Base-by-base conservation (phyloP, 441 rosid species). In the Euphorbia celastroides region DNA sequence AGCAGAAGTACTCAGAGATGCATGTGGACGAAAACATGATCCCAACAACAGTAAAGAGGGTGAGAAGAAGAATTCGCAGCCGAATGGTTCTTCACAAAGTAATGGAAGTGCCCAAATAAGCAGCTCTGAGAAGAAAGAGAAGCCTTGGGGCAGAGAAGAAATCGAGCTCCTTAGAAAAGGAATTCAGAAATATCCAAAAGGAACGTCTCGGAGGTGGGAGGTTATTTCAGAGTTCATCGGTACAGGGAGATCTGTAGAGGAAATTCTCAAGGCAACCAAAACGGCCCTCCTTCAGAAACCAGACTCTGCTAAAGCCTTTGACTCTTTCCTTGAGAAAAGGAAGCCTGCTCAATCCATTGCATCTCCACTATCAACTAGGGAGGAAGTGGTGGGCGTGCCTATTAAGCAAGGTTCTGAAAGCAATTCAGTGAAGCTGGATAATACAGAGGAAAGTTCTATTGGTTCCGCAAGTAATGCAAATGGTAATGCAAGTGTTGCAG, bases 241-340 rank as follows among this genome's bases (percentile, higher is more conserved):
- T 58, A 88, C 98, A 2, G 91, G 85, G 60, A 88, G 99, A 78
- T 83, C 97, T 11, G 98, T 94, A 57, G 99, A 94, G 68, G 98
- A 89, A 76, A 88, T 94, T 74, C 77, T 92, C 28, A 91, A 87
- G 85, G 99, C 98, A 74, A 92, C 94, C 20, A 92, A 92, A 80
- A 92, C 93, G 1, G 93, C 89, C 57, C 99, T 94, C 60, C 98
- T 92, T 60, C 98, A 94, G 72, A 94, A 94, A 83, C 98, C 99
- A 7, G 97, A 94, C 67, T 71, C 87, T 46, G 72, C 92, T 23
- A 94, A 86, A 82, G 98, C 98, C 66, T 94, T 92, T 23, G 97
- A 92, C 79, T 89, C 97, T 5, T 94, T 94, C 79, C 94, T 94
- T 4, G 98, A 94, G 83, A 94, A 89, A 72, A 83, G 99, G 86